A percentile compares a stretch with the other conserved stretches of the same genome.
Evolutionary conservation across 495 filamentous ascomycete species (phyloP).

Genomic region (Cairneyella variabilis): DNA sequence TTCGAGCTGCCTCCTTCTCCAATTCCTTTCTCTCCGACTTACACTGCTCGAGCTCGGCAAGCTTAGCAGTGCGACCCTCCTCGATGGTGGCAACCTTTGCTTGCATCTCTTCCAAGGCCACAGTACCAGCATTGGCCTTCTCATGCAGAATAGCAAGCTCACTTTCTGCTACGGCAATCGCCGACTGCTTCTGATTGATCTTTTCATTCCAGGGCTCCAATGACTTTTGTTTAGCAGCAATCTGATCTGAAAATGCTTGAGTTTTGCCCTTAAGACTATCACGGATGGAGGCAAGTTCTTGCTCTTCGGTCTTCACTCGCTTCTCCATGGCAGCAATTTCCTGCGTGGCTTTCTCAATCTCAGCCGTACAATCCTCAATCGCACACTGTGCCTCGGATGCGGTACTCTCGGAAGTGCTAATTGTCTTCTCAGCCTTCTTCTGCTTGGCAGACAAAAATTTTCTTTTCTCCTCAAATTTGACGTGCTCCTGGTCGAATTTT

Average conservation of each 20-base stretch:
- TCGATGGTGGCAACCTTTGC: constrained; percentile 71
- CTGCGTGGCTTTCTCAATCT: constrained; percentile 67
- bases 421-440: constrained; percentile 91
- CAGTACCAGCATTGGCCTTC: constrained; percentile 78
- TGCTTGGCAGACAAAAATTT: constrained; percentile 87
- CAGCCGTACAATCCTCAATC: constrained; percentile 69
- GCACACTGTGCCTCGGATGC: constrained; percentile 71
- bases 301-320: constrained; percentile 71
- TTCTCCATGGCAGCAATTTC: constrained; percentile 73
- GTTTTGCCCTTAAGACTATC: constrained; percentile 92
- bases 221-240: constrained; percentile 85
- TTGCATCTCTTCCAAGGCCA: constrained; percentile 79
- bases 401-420: constrained; percentile 58
- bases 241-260: constrained; percentile 87
- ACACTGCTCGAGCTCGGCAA: constrained; percentile 69
- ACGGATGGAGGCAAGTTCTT: constrained; percentile 73
- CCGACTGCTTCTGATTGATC: constrained; percentile 91
- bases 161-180: constrained; percentile 89
- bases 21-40: constrained; percentile 66
- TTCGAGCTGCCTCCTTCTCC: constrained; percentile 67
- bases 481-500: constrained; percentile 89
- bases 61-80: constrained; percentile 63
- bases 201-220: constrained; percentile 96
- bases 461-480: constrained; percentile 96
- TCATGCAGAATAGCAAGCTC: constrained; percentile 89